These are phyloP conservation scores for Aspergillus quadrilineatus DNA, from an alignment of 2,329 filamentous ascomycete species.

Conservation along the genomic window DNA sequence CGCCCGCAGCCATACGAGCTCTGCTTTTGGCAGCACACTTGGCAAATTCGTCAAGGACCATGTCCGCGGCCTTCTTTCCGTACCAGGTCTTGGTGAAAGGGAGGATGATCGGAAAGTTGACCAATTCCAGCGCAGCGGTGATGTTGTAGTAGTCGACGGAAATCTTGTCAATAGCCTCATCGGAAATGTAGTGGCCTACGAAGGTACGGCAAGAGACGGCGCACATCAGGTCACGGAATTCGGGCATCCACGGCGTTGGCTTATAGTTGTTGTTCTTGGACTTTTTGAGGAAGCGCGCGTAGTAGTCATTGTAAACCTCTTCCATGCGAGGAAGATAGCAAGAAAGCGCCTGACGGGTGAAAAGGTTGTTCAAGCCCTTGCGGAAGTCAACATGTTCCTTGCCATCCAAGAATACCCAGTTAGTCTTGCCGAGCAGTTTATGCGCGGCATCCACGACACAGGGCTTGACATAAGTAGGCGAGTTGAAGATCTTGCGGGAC, in stretches of 20 bases:
- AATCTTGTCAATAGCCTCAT: constrained; percentile 88
- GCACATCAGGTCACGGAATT: constrained; percentile 92
- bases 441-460: constrained; percentile 93
- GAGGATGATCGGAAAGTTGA: constrained; percentile 97
- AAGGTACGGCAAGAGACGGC: constrained; percentile 96
- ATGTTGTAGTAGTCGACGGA: constrained; percentile 96
- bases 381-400: constrained; percentile 95
- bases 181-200: constrained; percentile 90
- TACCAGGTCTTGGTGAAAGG: constrained; percentile 97
- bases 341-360: constrained; percentile 85
- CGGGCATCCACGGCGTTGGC: constrained; percentile 81
- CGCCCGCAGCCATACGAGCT: constrained; percentile 84
- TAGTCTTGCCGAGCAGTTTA: constrained; percentile 86
- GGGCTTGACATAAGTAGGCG: constrained; percentile 85
- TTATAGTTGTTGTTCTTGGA: constrained; percentile 70
- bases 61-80: constrained; percentile 90
- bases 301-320: constrained; percentile 85
- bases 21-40: constrained; percentile 93
- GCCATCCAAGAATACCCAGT: constrained; percentile 97
- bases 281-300: constrained; percentile 72
- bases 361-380: constrained; percentile 91
- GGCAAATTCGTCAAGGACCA: constrained; percentile 84
- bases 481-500: constrained; percentile 96
- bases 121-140: constrained; percentile 89
- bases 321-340: constrained; percentile 89